Base-by-base conservation (phyloP, 352 stramenopile species). In the Globisporangium megalacanthum region DNA sequence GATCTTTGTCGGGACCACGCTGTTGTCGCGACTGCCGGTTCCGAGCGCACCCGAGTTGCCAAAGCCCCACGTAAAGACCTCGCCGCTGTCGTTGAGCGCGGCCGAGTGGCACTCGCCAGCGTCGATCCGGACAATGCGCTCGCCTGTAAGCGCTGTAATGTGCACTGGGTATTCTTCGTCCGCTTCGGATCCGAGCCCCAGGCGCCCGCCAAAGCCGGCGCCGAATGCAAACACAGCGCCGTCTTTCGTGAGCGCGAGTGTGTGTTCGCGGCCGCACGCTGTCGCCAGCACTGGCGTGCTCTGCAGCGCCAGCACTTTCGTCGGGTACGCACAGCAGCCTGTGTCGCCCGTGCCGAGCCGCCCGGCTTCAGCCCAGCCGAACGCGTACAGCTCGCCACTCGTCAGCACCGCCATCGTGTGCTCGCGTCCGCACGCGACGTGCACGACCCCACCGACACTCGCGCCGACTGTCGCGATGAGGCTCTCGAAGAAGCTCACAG, bases 31-130 rank as follows among this genome's bases (percentile, higher is more conserved):
- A 6, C 65, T 72, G 1, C 73, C 83, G 42, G 80, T 77, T 6
- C 87, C 87, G 8, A 96, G 60, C 14, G 87, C 85, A 2, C 86
- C 86, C 1, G 83, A 94, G 29, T 65, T 79, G n/a, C 87, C 85
- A 49, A 94, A 94, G 0, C 87, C 86, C 86, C 86, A 96, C 15
- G 83, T 95, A 39, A 84, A 96, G 11, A 96, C 69, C 10, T 88
- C 65, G 5, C 86, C 87, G 1, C 78, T 62, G 37, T 66, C 54
- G 36, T 62, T 88, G 41, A 95, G 54, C 5, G 79, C 86, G 49
- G 65, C 76, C 1, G 86, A 94, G 46, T 96, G 87, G 48, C 84
- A 92, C 54, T 95, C 86, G 5, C 86, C 87, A 31, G 81, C 87
- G 39, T 90, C 80, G 3, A 90, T 62, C 3, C 65, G 45, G 2